phyloP scores from a whole-genome alignment of 768 basidiomycete species.

The Cystofilobasidium macerans region DNA sequence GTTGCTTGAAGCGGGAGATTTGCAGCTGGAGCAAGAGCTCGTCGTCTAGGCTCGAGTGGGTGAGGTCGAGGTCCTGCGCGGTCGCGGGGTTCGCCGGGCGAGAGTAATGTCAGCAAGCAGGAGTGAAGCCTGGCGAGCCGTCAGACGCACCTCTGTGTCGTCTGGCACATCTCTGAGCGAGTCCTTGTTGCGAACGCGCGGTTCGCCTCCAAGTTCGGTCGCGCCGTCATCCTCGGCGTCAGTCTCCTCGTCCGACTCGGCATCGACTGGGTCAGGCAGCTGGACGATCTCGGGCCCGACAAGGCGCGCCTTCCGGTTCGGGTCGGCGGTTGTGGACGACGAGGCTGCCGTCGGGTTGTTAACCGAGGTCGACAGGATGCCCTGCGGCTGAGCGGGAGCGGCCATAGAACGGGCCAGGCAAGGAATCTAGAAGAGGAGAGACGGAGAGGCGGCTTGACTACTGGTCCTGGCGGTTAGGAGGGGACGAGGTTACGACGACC shows the following conservation, averaged over 20 bases:
- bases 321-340: background rate
- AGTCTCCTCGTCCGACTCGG: slow-evolving; percentile 10
- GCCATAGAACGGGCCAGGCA: no score
- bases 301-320: slow-evolving; percentile 11
- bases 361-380: background rate
- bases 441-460: no score
- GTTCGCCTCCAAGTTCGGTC: slow-evolving; percentile 7
- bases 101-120: no score
- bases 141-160: slow-evolving; percentile 18
- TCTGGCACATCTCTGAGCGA: slow-evolving; percentile 13
- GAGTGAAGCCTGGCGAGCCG: no score
- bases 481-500: no score
- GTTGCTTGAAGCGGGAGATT: slow-evolving; percentile 53
- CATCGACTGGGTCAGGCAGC: slow-evolving; percentile 13
- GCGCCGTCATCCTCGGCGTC: slow-evolving; percentile 11
- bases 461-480: no score
- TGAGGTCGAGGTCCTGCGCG: slow-evolving; percentile 68
- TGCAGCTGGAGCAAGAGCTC: slow-evolving; percentile 46
- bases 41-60: slow-evolving; percentile 65
- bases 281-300: slow-evolving; percentile 26
- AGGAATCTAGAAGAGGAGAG: no score
- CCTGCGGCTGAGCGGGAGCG: no score
- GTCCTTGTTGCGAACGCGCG: slow-evolving; percentile 11
- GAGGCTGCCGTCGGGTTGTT: background rate
- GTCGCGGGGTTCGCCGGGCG: no score